Percentiles rank a stretch among this genome's conserved stretches.
Conservation (phyloP, 139 green algal genomes). For the Closterium sp. region DNA sequence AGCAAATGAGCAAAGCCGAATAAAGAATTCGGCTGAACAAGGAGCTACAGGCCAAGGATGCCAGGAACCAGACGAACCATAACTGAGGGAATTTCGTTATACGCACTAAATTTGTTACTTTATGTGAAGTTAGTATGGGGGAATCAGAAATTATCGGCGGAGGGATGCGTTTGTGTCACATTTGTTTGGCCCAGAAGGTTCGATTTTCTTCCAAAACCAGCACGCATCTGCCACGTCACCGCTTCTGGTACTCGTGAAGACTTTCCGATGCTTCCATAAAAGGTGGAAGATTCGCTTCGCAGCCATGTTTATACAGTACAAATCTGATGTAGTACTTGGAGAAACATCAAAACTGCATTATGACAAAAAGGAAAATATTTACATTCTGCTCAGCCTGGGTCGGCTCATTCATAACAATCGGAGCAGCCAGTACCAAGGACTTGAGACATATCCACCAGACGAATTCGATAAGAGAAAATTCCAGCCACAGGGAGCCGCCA, state of each 20-base stretch:
- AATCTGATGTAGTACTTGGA: too few relatives aligned
- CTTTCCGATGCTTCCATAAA: neutral
- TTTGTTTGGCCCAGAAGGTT: neutral
- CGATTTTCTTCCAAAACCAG: neutral
- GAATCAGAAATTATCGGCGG: neutral
- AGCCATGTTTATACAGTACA: too few relatives aligned
- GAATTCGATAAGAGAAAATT: too few relatives aligned
- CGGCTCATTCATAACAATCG: too few relatives aligned
- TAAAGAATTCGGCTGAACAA: neutral
- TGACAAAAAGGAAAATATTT: too few relatives aligned
- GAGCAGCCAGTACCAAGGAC: too few relatives aligned
- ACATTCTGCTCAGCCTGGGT: too few relatives aligned
- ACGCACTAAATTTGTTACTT: neutral
- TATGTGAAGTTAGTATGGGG: neutral
- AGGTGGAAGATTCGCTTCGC: neutral
- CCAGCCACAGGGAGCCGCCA: too few relatives aligned
- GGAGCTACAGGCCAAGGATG: neutral
- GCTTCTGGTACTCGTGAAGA: neutral
- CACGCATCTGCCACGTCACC: neutral
- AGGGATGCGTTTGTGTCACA: neutral
- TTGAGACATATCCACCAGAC: too few relatives aligned
- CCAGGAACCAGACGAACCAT: neutral
- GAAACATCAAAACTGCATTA: too few relatives aligned
- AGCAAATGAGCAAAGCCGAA: neutral
- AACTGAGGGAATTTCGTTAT: neutral